Base-by-base conservation (phyloP, 306 rosid species). In the Corylus avellana region DNA sequence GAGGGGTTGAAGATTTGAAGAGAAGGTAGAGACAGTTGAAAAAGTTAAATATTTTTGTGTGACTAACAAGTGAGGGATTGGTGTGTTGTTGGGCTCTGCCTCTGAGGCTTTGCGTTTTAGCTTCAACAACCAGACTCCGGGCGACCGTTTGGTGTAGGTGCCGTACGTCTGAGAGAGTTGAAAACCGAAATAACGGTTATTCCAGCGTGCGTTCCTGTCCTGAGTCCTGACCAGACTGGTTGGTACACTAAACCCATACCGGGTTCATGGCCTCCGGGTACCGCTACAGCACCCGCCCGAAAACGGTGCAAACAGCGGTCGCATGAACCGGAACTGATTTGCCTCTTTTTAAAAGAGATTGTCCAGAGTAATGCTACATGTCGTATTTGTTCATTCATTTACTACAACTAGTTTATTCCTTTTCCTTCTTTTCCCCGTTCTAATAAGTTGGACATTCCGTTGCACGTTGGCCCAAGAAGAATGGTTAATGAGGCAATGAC, bases 41-140 rank as follows among this genome's bases (percentile, higher is more conserved):
- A 49, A 49, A 10, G 53, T 49, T 49, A 13, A 48, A 48, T 48
- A 49, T 1, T 68, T 42, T 68, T 18, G 16, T 42, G 25, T 0
- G 1, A 32, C 17, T 14, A 14, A 63, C 2, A 37, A 35, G 44
- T 37, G 25, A 39, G 48, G 11, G 22, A 17, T 66, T n/a, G n/a
- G 7, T 11, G 10, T 7, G 3, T n/a, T 6, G 11, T 22, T 22
- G 25, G 25, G 25, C 25, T 22, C 25, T 22, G 20, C 63, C 10
- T 58, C 46, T 1, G 11, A 16, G 49, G 2, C 1, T 2, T 16
- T 8, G 29, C 37, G 17, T 50, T 22, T 55, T 44, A 55, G 50
- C 70, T 80, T 79, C 85, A 86, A 70, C 90, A 75, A 86, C 88
- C 90, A 84, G 75, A 73, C 85, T 68, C 75, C 79, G 1, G 25